A percentile compares a stretch with the other conserved stretches of the same genome.
Evolutionary conservation across 345 rosid genomes (phyloP).

Genomic region (Lepidium sativum): DNA sequence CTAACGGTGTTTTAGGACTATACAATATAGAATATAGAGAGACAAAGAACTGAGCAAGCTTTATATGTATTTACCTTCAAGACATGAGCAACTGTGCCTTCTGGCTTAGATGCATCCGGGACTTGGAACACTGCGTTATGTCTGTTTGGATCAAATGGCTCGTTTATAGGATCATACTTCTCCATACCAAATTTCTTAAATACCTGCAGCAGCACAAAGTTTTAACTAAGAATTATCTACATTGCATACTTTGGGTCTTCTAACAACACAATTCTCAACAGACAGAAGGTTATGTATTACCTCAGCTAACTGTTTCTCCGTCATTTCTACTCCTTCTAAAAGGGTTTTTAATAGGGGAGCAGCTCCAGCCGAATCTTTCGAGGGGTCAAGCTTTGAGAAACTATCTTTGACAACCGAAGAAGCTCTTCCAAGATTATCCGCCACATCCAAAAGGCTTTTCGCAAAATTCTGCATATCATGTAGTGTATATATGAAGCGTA

Average conservation of each 20-base stretch:
- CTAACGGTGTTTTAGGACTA: neutral
- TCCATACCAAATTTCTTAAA: slow-evolving; percentile 68
- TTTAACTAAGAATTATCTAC: neutral
- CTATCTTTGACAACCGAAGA: slow-evolving; percentile 75
- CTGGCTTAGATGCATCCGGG: slow-evolving; percentile 75
- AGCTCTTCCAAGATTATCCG: slow-evolving; percentile 94
- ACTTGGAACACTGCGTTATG: slow-evolving; percentile 77
- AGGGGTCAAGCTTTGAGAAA: slow-evolving; percentile 58
- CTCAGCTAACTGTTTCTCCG: slow-evolving; percentile 83
- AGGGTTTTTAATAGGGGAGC: slow-evolving; percentile 65
- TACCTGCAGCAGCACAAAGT: slow-evolving; percentile 36
- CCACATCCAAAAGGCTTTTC: slow-evolving; percentile 73
- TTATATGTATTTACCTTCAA: slow-evolving; percentile 51
- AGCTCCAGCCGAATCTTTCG: slow-evolving; percentile 49
- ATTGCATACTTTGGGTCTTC: neutral
- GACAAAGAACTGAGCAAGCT: neutral
- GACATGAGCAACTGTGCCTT: slow-evolving; percentile 76
- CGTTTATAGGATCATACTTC: slow-evolving; percentile 63
- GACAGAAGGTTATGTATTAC: slow-evolving; percentile 26
- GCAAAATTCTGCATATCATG: slow-evolving; percentile 60
- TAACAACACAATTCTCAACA: neutral
- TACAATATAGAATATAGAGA: neutral
- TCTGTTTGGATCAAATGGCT: slow-evolving; percentile 88
- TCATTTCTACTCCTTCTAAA: slow-evolving; percentile 93
- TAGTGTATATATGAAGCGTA: neutral